Evolutionary conservation across 1,139 yeast species (phyloP).

Genomic region (Saccharomycopsis phalli): DNA sequence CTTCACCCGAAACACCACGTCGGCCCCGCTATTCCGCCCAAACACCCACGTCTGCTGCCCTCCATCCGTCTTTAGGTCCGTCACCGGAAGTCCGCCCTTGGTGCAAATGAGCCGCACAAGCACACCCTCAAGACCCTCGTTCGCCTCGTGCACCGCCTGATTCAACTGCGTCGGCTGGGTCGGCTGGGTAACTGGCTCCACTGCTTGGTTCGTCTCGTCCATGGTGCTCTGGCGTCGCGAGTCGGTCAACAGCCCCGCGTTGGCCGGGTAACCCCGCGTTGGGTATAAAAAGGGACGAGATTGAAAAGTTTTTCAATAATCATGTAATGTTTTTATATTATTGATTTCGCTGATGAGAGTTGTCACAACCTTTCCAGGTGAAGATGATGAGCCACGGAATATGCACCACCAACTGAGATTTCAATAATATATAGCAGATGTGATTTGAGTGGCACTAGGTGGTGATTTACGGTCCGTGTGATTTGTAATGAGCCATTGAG

Average conservation of each 20-base stretch:
- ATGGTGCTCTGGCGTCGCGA: background rate
- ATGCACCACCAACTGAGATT: constrained; percentile 20
- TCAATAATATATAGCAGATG: constrained; percentile 1
- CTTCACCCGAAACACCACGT: constrained; percentile 55
- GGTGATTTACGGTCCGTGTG: no score
- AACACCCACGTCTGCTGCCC: constrained; percentile 56
- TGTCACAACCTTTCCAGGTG: constrained; percentile 19
- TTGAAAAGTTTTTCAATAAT: background rate
- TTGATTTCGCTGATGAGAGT: constrained; percentile 4
- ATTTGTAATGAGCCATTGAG: no score
- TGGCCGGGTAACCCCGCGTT: background rate
- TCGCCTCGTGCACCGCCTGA: constrained; percentile 26
- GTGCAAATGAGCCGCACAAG: constrained; percentile 58
- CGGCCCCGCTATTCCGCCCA: constrained; percentile 54
- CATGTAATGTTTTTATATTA: background rate
- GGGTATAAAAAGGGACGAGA: background rate
- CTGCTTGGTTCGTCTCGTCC: constrained; percentile 27
- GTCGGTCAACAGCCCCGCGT: background rate
- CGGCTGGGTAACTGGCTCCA: constrained; percentile 62
- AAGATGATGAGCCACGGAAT: constrained; percentile 19
- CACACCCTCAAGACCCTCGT: constrained; percentile 31
- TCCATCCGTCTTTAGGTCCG: constrained; percentile 32
- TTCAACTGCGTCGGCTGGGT: constrained; percentile 28
- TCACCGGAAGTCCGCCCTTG: constrained; percentile 44
- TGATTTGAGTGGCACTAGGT: no score